A percentile compares a stretch with the other conserved stretches of the same genome.
Evolutionary conservation across 2,329 filamentous ascomycete genomes (phyloP).

Genomic region (Aspergillus spinulosporus): DNA sequence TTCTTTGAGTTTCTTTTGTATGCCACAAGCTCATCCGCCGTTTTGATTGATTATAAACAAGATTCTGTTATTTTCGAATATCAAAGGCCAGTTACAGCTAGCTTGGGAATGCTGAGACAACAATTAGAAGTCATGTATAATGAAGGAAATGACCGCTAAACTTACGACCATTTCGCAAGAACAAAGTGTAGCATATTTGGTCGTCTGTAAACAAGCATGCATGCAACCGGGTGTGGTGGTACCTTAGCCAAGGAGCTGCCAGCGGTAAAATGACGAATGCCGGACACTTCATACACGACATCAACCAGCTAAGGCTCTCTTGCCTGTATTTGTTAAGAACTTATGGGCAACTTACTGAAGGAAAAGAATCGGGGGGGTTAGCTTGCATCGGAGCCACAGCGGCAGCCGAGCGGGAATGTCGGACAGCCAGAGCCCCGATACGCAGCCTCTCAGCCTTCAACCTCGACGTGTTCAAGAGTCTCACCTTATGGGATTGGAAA

Average conservation of each 20-base stretch:
- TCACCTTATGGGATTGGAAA: background rate
- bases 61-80: background rate
- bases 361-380: background rate
- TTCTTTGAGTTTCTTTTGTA: slow-evolving; percentile 22
- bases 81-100: background rate
- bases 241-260: too few species aligned
- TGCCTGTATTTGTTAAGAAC: background rate
- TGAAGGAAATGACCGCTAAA: too few species aligned
- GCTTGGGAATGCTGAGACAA: too few species aligned
- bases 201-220: too few species aligned
- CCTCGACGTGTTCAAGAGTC: background rate
- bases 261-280: background rate
- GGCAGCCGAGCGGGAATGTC: slow-evolving; percentile 6
- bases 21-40: slow-evolving; percentile 4
- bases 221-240: too few species aligned
- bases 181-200: too few species aligned
- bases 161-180: too few species aligned
- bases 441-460: background rate
- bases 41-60: background rate
- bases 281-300: background rate
- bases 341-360: background rate
- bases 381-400: background rate
- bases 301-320: background rate
- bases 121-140: too few species aligned
- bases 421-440: background rate